A percentile compares a stretch with the other conserved stretches of the same genome.
phyloP scores from a whole-genome alignment of 768 basidiomycete species.

The Gloeostereum incarnatum region DNA sequence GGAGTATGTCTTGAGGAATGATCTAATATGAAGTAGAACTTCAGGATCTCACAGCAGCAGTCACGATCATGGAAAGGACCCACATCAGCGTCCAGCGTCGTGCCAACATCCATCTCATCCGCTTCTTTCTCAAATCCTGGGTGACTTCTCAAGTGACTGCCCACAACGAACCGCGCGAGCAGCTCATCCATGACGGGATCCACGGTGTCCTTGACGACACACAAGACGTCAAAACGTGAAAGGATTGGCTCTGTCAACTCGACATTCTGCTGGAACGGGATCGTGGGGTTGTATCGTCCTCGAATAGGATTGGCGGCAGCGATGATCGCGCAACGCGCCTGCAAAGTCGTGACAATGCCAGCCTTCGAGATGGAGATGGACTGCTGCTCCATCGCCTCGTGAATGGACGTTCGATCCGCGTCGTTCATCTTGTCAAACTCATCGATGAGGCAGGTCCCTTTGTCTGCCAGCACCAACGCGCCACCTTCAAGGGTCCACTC shows the following conservation, averaged over 20 bases:
- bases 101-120: constrained; percentile 94
- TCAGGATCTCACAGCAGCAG: constrained; percentile 2
- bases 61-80: constrained; percentile 16
- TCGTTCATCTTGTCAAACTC: constrained; percentile 99
- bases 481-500: constrained; percentile 99
- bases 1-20: constrained; percentile 92
- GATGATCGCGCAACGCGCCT: constrained; percentile 95
- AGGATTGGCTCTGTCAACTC: constrained; percentile 97
- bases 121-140: constrained; percentile 80
- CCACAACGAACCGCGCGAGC: constrained; percentile 95
- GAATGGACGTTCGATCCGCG: constrained; percentile 93
- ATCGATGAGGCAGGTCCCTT: constrained; percentile 95
- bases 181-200: constrained; percentile 97
- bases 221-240: constrained; percentile 95
- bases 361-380: constrained; percentile 99
- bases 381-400: constrained; percentile 99
- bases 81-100: constrained; percentile 84
- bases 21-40: constrained; percentile 39
- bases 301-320: constrained; percentile 97
- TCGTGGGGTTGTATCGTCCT: constrained; percentile 96
- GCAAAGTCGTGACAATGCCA: constrained; percentile 95
- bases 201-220: constrained; percentile 95
- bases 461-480: constrained; percentile 96
- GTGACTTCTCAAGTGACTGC: constrained; percentile 90
- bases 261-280: constrained; percentile 97